Conservation (phyloP, 2,329 filamentous ascomycete species). For the Aulographum hederae region DNA sequence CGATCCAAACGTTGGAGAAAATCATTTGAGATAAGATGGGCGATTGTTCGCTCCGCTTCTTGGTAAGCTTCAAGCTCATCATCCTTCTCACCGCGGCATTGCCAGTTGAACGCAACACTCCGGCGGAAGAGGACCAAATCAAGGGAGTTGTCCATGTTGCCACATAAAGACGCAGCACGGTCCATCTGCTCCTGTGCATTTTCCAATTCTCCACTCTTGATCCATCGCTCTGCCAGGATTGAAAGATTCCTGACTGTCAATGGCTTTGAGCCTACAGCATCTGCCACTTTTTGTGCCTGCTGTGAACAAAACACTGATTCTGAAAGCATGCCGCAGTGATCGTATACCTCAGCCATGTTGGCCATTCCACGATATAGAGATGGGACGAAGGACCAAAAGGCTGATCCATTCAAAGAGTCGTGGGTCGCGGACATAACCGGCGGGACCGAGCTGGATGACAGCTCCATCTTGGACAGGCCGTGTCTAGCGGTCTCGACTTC, state of each 20-base stretch:
- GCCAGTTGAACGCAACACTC: background rate
- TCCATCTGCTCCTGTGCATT: constrained; percentile 33
- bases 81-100: background rate
- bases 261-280: constrained; percentile 44
- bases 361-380: constrained; percentile 54
- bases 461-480: background rate
- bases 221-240: constrained; percentile 28
- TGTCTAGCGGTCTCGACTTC: background rate
- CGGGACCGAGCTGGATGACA: background rate
- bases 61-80: background rate
- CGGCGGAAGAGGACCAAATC: background rate
- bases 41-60: background rate
- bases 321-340: constrained; percentile 69
- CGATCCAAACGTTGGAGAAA: background rate
- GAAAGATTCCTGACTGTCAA: constrained; percentile 28
- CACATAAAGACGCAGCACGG: constrained; percentile 23
- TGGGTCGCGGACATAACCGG: constrained; percentile 23
- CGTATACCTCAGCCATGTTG: constrained; percentile 61
- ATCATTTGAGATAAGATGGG: background rate
- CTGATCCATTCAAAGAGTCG: constrained; percentile 36
- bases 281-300: constrained; percentile 61
- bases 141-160: background rate
- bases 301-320: constrained; percentile 82
- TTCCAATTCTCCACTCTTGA: constrained; percentile 27
- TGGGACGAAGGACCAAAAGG: constrained; percentile 64